A percentile compares a stretch with the other conserved stretches of the same genome.
These are phyloP conservation scores for Mycena olivaceomarginata DNA, from an alignment of 768 basidiomycete genomes.

Conservation along the genomic window DNA sequence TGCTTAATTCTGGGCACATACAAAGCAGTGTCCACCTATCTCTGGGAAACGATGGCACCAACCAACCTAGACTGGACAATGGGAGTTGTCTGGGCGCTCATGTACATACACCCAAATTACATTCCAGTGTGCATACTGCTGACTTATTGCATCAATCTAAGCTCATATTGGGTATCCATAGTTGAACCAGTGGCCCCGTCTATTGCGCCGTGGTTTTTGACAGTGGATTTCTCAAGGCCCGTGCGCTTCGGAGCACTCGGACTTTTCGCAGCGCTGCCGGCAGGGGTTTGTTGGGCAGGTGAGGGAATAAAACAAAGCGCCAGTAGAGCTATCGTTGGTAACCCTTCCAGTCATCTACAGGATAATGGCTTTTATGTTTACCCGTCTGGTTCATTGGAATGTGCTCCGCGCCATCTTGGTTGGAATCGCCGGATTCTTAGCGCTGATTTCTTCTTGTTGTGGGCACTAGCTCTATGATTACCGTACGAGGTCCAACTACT, in stretches of 20 bases:
- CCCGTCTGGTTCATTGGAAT: neutral
- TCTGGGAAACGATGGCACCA: neutral
- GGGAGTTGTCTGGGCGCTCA: neutral
- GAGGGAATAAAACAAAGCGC: neutral
- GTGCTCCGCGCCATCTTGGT: neutral
- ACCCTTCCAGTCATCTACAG: neutral
- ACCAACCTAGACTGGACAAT: neutral
- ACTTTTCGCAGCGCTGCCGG: neutral
- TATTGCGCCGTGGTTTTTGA: constrained; percentile 4
- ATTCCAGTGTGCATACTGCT: neutral
- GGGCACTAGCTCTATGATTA: neutral
- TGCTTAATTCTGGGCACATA: neutral
- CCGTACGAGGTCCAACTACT: neutral
- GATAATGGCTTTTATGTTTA: neutral
- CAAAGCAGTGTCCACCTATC: neutral
- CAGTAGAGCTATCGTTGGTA: neutral
- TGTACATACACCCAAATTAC: neutral
- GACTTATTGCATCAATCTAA: neutral
- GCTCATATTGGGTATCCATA: constrained; percentile 2
- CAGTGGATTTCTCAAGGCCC: neutral
- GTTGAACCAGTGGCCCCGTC: neutral
- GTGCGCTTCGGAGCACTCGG: neutral
- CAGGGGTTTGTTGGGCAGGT: neutral
- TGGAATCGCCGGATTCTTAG: neutral
- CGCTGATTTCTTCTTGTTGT: neutral